Conservation (phyloP, 2,329 filamentous ascomycete species). For the Talaromyces sp. region DNA sequence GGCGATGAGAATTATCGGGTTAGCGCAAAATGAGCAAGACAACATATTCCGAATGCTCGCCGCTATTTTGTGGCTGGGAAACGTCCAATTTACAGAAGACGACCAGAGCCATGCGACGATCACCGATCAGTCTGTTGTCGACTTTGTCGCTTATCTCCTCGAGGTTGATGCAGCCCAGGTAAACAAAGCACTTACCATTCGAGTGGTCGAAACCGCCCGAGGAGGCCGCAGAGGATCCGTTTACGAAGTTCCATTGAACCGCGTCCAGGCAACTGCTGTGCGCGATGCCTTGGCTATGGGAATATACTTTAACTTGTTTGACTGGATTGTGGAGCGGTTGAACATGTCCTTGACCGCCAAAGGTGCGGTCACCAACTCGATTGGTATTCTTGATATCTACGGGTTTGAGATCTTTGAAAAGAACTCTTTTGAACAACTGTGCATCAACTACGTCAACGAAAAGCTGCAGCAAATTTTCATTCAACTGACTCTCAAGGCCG, state of each 20-base stretch:
- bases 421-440: slow-evolving; percentile 98
- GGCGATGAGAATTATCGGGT: slow-evolving; percentile 91
- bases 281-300: slow-evolving; percentile 88
- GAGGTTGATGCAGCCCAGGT: slow-evolving; percentile 78
- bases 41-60: slow-evolving; percentile 94
- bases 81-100: slow-evolving; percentile 85
- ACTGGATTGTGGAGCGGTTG: slow-evolving; percentile 94
- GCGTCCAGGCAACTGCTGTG: slow-evolving; percentile 77
- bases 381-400: slow-evolving; percentile 98
- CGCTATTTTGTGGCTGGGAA: slow-evolving; percentile 88
- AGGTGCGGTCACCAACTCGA: slow-evolving; percentile 70
- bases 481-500: slow-evolving; percentile 89
- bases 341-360: slow-evolving; percentile 81
- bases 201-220: slow-evolving; percentile 69
- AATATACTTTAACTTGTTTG: slow-evolving; percentile 97
- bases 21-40: slow-evolving; percentile 84
- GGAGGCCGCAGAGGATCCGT: slow-evolving; percentile 62
- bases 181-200: slow-evolving; percentile 80
- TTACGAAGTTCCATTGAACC: slow-evolving; percentile 75
- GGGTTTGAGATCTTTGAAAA: slow-evolving; percentile 99
- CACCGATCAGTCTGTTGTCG: slow-evolving; percentile 81
- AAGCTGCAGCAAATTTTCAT: slow-evolving; percentile 99
- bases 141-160: slow-evolving; percentile 89
- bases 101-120: slow-evolving; percentile 85
- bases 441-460: slow-evolving; percentile 99